These are phyloP conservation scores for Amylocystis lapponica DNA, from an alignment of 768 basidiomycete species.

Conservation along the genomic window DNA sequence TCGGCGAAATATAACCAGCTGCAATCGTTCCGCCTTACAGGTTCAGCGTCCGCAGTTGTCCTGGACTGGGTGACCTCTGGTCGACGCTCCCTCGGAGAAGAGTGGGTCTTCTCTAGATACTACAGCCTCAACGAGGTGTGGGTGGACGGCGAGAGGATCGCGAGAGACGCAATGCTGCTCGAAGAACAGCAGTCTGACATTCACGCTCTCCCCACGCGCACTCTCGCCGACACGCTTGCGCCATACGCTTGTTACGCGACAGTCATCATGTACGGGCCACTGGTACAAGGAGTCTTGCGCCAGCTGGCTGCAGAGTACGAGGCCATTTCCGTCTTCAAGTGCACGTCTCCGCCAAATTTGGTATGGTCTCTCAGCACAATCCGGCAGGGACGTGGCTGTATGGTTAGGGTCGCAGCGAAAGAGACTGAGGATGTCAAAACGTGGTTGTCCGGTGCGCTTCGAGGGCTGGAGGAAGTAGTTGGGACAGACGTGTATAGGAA, in stretches of 20 bases:
- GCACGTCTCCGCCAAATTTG: conserved; percentile 46
- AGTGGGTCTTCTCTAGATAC: conserved; percentile 86
- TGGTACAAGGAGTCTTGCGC: conserved; percentile 40
- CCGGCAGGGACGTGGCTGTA: conserved; percentile 37
- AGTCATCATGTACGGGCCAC: conserved; percentile 72
- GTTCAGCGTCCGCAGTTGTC: conserved; percentile 58
- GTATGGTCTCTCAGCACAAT: conserved; percentile 80
- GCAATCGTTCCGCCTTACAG: conserved; percentile 69
- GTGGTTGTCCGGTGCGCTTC: conserved; percentile 60
- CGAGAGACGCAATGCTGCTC: conserved; percentile 74
- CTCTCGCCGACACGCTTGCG: conserved; percentile 53
- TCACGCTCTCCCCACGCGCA: conserved; percentile 32
- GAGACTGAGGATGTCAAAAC: conserved; percentile 70
- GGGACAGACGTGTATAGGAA: conserved; percentile 62
- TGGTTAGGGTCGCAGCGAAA: conserved; percentile 70
- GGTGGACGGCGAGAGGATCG: conserved; percentile 56
- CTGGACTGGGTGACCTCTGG: conserved; percentile 95
- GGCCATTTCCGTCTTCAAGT: conserved; percentile 57
- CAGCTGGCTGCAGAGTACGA: conserved; percentile 46
- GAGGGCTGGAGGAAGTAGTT: conserved; percentile 43
- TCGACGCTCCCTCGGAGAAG: conserved; percentile 74
- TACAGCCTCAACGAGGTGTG: conserved; percentile 82
- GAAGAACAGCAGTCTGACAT: conserved; percentile 34
- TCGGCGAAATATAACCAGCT: conserved; percentile 76
- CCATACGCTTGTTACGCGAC: conserved; percentile 93